Percentiles rank a stretch among this genome's conserved stretches.
phyloP scores from a whole-genome alignment of 2,329 filamentous ascomycete genomes.

The Monilinia aucupariae region DNA sequence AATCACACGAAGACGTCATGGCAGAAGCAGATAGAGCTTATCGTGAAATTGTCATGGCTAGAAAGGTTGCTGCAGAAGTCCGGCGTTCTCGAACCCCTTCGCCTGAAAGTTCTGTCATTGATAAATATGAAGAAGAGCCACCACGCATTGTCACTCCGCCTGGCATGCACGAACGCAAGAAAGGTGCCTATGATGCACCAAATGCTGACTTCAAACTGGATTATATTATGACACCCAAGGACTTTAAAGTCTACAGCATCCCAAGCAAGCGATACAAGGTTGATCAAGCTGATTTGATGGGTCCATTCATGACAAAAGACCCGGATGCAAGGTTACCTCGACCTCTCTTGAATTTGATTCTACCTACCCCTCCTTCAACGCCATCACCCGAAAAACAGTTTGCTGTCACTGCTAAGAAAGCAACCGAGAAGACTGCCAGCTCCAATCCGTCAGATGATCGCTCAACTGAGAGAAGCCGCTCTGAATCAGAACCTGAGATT shows the following conservation, averaged over 20 bases:
- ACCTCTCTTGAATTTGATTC: conserved; percentile 55
- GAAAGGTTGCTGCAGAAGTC: conserved; percentile 48
- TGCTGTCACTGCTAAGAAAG: conserved; percentile 10
- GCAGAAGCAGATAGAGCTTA: conserved; percentile 55
- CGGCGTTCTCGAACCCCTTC: conserved; percentile 49
- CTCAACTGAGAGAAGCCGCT: background rate
- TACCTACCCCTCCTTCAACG: conserved; percentile 52
- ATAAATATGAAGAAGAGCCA: conserved; percentile 44
- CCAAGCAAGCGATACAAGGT: conserved; percentile 30
- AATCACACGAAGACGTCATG: conserved; percentile 43
- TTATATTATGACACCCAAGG: conserved; percentile 50
- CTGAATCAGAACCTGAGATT: background rate
- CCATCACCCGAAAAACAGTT: conserved; percentile 43
- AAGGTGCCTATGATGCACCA: conserved; percentile 51
- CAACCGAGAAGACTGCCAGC: conserved; percentile 15
- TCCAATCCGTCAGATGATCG: conserved; percentile 18
- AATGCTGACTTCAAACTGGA: conserved; percentile 61
- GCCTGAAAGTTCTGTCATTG: conserved; percentile 49
- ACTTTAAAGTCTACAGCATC: conserved; percentile 40
- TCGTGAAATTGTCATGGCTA: conserved; percentile 49
- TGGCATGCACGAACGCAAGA: conserved; percentile 43
- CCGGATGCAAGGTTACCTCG: conserved; percentile 34
- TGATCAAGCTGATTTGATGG: conserved; percentile 37
- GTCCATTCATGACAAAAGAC: conserved; percentile 26
- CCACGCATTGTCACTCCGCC: conserved; percentile 51